Evolutionary conservation across 2,329 filamentous ascomycete species (phyloP), one percentile per base, ranked within the genome.

Genomic region (Fusarium buharicum): DNA sequence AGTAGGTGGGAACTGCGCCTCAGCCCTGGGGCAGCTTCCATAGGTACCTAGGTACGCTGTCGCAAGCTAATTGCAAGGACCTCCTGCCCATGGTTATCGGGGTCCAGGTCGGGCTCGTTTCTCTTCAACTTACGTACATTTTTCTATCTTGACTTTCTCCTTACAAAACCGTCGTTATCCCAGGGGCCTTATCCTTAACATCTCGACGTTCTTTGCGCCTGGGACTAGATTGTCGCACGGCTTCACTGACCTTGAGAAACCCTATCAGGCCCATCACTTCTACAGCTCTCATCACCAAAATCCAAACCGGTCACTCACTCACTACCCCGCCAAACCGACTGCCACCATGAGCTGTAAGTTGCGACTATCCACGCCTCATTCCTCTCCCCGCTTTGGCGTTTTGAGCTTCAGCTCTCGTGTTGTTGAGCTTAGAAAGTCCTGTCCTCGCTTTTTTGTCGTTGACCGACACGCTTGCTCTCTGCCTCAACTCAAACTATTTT

Each of bases 261-360:
- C 41, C 43, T 54, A 17, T 50, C 51, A 11, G 10, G 11, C 9
- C 24, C 27, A 28, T 37, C 50, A 12, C 36, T 34, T 58, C 49
- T 61, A 47, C 41, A 43, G 30, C 16, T 52, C 45, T 30, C 28
- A 37, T 30, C 46, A 41, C 36, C 44, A 38, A 60, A 53, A 62
- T 22, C 38, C 48, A 27, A 57, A 53, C 61, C 30, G 45, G 57
- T 40, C 50, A 39, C 55, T 41, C 31, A 49, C 18, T 39, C 39
- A 38, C 55, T 69, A 70, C 69, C 68, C 69, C 67, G 66, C 69
- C 72, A 71, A 65, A 28, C 22, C 22, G 10, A 59, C 53, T 50
- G 44, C 52, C 59, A 63, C 66, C 59, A 74, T 74, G 72, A 73
- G 71, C 59, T 70, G 72, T 74, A 70, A 71, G 72, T 74, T 64